Evolutionary conservation across 2,329 filamentous ascomycete species (phyloP).

Genomic region (Dactylellina cionopaga): DNA sequence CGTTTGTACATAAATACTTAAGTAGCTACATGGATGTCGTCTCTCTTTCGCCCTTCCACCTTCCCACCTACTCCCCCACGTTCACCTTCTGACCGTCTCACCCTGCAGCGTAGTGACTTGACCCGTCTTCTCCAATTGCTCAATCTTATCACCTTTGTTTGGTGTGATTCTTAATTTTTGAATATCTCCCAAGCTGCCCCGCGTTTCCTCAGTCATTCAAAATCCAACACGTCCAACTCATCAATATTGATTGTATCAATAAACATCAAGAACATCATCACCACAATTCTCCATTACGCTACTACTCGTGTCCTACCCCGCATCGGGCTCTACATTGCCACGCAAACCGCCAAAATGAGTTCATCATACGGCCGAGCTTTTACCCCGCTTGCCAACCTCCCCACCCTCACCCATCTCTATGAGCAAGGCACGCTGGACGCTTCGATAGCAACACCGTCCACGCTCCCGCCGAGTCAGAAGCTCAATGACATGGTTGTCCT

Average conservation of each 20-base stretch:
- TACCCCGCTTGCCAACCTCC: slow-evolving; percentile 5
- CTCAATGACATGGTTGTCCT: slow-evolving; percentile 30
- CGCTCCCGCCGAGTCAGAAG: neutral
- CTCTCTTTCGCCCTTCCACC: too few relatives aligned
- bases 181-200: neutral
- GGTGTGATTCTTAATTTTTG: too few relatives aligned
- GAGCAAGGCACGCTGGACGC: slow-evolving; percentile 26
- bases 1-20: too few relatives aligned
- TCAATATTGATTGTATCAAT: neutral
- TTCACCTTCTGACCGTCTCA: too few relatives aligned
- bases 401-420: slow-evolving; percentile 21
- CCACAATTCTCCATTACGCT: neutral
- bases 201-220: neutral
- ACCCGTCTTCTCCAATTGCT: too few relatives aligned
- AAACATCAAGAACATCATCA: neutral
- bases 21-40: too few relatives aligned
- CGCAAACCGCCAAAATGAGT: slow-evolving; percentile 5
- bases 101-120: too few relatives aligned
- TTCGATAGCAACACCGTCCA: slow-evolving; percentile 29
- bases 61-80: too few relatives aligned
- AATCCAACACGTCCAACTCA: slow-evolving; percentile 43
- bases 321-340: neutral
- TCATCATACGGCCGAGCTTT: neutral
- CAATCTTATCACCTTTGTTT: too few relatives aligned
- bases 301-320: neutral